Evolutionary conservation across 768 basidiomycete species (phyloP).

Genomic region (Lactarius tabidus): DNA sequence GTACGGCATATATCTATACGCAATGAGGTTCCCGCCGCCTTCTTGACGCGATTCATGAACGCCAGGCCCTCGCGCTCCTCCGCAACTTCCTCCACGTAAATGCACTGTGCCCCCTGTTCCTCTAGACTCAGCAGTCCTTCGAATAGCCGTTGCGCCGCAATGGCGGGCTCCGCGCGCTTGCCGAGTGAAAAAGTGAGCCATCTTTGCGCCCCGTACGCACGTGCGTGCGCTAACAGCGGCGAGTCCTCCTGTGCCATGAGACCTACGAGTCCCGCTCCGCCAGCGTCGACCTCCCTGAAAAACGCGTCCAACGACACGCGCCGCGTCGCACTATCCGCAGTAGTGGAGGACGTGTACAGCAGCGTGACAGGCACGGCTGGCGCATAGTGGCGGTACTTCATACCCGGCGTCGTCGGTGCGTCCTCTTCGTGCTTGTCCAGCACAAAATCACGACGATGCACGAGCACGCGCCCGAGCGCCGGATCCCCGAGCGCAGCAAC

Average conservation of each 20-base stretch:
- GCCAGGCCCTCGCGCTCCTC: constrained; percentile 85
- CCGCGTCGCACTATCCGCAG: constrained; percentile 32
- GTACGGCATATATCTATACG: constrained; percentile 15
- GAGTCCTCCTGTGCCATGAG: constrained; percentile 64
- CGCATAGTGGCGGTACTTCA: constrained; percentile 98
- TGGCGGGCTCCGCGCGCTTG: constrained; percentile 50
- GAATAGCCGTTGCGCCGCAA: constrained; percentile 79
- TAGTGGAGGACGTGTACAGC: constrained; percentile 46
- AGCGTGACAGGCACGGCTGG: constrained; percentile 84
- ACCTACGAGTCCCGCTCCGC: constrained; percentile 44
- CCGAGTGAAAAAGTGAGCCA: constrained; percentile 54
- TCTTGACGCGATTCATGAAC: constrained; percentile 90
- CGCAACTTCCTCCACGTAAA: constrained; percentile 78
- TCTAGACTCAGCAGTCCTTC: constrained; percentile 85
- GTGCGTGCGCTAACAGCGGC: constrained; percentile 32
- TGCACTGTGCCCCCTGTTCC: constrained; percentile 66
- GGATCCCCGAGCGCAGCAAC: constrained; percentile 46
- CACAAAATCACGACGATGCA: constrained; percentile 73
- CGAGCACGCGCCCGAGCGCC: constrained; percentile 49
- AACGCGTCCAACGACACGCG: constrained; percentile 36
- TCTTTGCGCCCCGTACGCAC: constrained; percentile 34
- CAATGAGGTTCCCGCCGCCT: constrained; percentile 67
- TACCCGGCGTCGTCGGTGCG: constrained; percentile 92
- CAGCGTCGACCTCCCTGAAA: constrained; percentile 36
- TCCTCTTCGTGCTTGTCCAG: constrained; percentile 60